Conservation (phyloP, 192 early-diverging fungal genomes). For the Backusella liffmaniae region DNA sequence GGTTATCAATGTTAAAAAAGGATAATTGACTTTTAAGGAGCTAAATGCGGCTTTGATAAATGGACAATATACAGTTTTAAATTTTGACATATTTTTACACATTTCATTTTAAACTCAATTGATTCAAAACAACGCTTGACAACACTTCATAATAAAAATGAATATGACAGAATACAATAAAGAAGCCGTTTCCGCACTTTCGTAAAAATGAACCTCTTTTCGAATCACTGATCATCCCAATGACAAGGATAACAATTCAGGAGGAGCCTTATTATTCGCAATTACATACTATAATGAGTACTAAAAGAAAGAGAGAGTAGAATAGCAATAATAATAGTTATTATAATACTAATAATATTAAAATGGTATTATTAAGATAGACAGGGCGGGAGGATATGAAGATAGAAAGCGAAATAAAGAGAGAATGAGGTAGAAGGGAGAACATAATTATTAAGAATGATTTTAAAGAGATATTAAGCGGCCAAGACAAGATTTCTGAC, state of each 20-base stretch:
- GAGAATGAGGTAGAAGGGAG: not conserved
- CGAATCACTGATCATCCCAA: not conserved
- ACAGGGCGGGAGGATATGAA: not conserved
- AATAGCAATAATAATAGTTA: not conserved
- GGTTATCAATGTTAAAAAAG: not conserved
- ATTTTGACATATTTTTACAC: not conserved
- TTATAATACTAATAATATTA: not conserved
- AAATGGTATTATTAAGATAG: not conserved
- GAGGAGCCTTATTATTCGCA: too few species aligned
- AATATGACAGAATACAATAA: too few species aligned
- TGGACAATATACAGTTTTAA: not conserved
- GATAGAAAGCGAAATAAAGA: not conserved
- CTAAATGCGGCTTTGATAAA: not conserved
- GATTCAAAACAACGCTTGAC: too few species aligned
- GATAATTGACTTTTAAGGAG: not conserved
- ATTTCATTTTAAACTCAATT: not conserved
- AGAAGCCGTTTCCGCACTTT: too few species aligned
- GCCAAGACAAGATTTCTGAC: slow-evolving; percentile 52
- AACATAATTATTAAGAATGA: not conserved
- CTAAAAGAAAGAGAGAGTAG: not conserved
- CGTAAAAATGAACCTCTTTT: not conserved
- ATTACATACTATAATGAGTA: not conserved
- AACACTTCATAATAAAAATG: too few species aligned
- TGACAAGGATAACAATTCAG: too few species aligned
- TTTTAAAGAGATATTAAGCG: slow-evolving; percentile 15